Evolutionary conservation across 2,329 filamentous ascomycete species (phyloP), one percentile per base, ranked within the genome.

Genomic region (Chaetoscypha palmicola): DNA sequence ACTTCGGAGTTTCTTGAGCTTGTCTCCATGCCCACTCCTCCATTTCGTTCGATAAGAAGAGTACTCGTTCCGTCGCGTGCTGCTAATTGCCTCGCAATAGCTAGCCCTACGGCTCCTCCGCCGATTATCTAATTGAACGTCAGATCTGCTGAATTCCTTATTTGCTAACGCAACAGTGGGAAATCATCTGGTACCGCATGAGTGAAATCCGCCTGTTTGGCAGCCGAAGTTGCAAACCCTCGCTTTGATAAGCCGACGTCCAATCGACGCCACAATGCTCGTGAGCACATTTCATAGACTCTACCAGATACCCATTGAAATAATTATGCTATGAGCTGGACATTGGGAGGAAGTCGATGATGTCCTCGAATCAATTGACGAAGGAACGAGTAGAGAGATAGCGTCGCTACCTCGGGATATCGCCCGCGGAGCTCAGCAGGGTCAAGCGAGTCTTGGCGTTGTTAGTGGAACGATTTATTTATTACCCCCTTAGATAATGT

Each of bases 1-100:
- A 62, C 61, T 70, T 87, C 83, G 20, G 80, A 85, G 59, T 86
- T 87, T 23, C 83, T 70, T 56, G 77, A 82, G 55, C 77, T 83
- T 0, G 82, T 87, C 62, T 87, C 83, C 41, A 72, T 83, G 1
- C 83, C 83, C 9, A 80, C 74, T 12, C 68, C 67, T 14, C 71
- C 69, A 64, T 86, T 80, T 42, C 77, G 71, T 57, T 87, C 83
- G 10, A 86, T 73, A 33, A 86, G 61, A 10, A 86, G 66, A 0
- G 81, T 83, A n/a, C 73, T 76, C 5, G 72, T 76, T 9, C 76
- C 75, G 49, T 77, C 70, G 53, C 72, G 66, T 46, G 66, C 64
- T 47, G 83, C 79, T 20, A 87, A 64, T 55, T 77, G 70, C 16
- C 79, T 68, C 1, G 82, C 81, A 49, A 85, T 73, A 2, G 83